Evolutionary conservation across 2,329 filamentous ascomycete genomes (phyloP).

Genomic region (Blastomyces emzantsi): DNA sequence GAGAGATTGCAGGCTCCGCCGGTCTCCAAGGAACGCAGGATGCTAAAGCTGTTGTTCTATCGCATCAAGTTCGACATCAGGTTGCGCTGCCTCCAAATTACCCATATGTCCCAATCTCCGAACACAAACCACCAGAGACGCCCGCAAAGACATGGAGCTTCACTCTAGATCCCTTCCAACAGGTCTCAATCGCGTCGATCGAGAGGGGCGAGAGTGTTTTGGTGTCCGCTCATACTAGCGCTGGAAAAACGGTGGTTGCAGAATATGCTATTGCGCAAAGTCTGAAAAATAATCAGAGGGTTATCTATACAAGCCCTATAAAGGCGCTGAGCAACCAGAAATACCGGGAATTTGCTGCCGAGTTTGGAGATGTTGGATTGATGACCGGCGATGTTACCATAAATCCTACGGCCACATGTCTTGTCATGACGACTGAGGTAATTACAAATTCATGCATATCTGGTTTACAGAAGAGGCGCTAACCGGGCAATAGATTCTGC

Average conservation of each 20-base stretch:
- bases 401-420: constrained; percentile 92
- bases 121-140: constrained; percentile 81
- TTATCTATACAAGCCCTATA: constrained; percentile 99
- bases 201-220: constrained; percentile 93
- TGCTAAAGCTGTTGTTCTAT: constrained; percentile 63
- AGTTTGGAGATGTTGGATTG: constrained; percentile 92
- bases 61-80: constrained; percentile 97
- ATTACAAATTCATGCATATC: constrained; percentile 10
- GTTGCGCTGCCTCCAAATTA: constrained; percentile 91
- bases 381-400: constrained; percentile 99
- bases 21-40: constrained; percentile 54
- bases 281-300: constrained; percentile 91
- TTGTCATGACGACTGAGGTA: constrained; percentile 95
- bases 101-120: constrained; percentile 86
- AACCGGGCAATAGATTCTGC: constrained; percentile 59
- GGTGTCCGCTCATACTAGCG: constrained; percentile 94
- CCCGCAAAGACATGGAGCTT: constrained; percentile 82
- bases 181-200: constrained; percentile 87
- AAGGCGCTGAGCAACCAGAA: constrained; percentile 99
- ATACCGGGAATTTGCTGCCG: constrained; percentile 88
- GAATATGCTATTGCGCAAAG: constrained; percentile 98
- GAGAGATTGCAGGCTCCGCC: constrained; percentile 74
- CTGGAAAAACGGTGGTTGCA: constrained; percentile 95
- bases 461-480: neutral
- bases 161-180: constrained; percentile 94